These are phyloP conservation scores for Odonthalia washingtoniensis DNA, from an alignment of 31 red algal species.

Conservation along the genomic window DNA sequence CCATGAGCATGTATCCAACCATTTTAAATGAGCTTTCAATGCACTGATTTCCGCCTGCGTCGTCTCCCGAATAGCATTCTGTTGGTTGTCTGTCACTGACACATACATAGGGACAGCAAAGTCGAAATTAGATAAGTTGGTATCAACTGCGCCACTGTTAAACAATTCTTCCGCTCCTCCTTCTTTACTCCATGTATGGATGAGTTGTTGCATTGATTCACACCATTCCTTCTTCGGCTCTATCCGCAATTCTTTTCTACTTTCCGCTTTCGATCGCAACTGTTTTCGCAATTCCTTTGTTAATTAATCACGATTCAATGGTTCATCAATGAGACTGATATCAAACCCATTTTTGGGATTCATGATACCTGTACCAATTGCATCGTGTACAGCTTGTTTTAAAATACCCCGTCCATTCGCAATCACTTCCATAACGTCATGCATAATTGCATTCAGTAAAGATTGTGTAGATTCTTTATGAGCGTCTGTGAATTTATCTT, in stretches of 20 bases:
- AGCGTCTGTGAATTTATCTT: slow-evolving; percentile 68
- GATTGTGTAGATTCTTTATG: slow-evolving; percentile 68
- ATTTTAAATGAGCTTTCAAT: no score
- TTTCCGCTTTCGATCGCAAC: slow-evolving; percentile 30
- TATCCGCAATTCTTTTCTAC: slow-evolving; percentile 30
- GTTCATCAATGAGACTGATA: slow-evolving; percentile 57
- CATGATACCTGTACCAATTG: slow-evolving; percentile 68
- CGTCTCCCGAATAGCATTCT: slow-evolving; percentile 36
- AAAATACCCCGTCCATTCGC: slow-evolving; percentile 43
- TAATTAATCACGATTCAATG: no score
- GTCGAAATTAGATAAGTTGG: slow-evolving; percentile 40
- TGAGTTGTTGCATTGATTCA: slow-evolving; percentile 48
- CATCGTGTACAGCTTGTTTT: slow-evolving; percentile 45
- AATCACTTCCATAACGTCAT: slow-evolving; percentile 46
- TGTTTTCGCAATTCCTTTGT: no score
- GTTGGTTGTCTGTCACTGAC: slow-evolving; percentile 37
- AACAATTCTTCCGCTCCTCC: slow-evolving; percentile 48
- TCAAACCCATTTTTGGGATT: slow-evolving; percentile 48
- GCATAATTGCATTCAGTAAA: slow-evolving; percentile 66
- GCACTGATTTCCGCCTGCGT: slow-evolving; percentile 50
- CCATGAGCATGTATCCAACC: no score
- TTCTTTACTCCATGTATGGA: slow-evolving; percentile 38
- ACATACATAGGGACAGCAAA: slow-evolving; percentile 26
- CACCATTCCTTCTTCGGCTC: slow-evolving; percentile 56
- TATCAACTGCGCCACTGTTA: slow-evolving; percentile 33